Evolutionary conservation across 2,329 filamentous ascomycete genomes (phyloP).

Genomic region (Penicillium expansum): DNA sequence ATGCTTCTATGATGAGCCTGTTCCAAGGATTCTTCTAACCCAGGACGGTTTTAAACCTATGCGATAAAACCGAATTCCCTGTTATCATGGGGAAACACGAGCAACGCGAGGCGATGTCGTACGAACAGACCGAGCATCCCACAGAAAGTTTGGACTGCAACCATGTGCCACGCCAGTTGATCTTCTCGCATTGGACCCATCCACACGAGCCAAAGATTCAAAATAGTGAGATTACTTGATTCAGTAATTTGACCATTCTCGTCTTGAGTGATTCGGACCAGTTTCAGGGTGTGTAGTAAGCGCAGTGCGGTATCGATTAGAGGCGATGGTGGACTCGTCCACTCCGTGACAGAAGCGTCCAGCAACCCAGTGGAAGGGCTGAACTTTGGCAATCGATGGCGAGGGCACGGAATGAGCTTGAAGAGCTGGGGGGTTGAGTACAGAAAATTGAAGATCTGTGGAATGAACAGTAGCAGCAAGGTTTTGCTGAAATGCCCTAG

Average conservation of each 20-base stretch:
- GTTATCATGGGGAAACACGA: constrained; percentile 91
- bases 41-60: constrained; percentile 4
- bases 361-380: constrained; percentile 80
- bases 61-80: constrained; percentile 29
- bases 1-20: neutral
- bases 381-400: constrained; percentile 86
- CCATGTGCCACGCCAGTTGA: constrained; percentile 72
- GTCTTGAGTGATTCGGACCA: constrained; percentile 68
- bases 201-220: constrained; percentile 97
- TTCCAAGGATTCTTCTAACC: too few relatives aligned
- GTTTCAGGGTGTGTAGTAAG: constrained; percentile 63
- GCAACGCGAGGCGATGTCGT: constrained; percentile 77
- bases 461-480: constrained; percentile 81
- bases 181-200: constrained; percentile 88
- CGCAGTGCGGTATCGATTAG: constrained; percentile 63
- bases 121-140: constrained; percentile 83
- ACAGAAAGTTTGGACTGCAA: constrained; percentile 70
- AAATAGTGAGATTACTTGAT: constrained; percentile 84
- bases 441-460: constrained; percentile 94
- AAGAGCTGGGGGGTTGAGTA: constrained; percentile 94
- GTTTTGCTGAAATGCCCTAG: constrained; percentile 98
- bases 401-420: constrained; percentile 82
- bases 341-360: constrained; percentile 81
- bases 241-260: constrained; percentile 69
- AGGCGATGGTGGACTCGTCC: constrained; percentile 66